Evolutionary conservation across 2,329 filamentous ascomycete species (phyloP).

Genomic region (Ceratocystis cacaofunesta): DNA sequence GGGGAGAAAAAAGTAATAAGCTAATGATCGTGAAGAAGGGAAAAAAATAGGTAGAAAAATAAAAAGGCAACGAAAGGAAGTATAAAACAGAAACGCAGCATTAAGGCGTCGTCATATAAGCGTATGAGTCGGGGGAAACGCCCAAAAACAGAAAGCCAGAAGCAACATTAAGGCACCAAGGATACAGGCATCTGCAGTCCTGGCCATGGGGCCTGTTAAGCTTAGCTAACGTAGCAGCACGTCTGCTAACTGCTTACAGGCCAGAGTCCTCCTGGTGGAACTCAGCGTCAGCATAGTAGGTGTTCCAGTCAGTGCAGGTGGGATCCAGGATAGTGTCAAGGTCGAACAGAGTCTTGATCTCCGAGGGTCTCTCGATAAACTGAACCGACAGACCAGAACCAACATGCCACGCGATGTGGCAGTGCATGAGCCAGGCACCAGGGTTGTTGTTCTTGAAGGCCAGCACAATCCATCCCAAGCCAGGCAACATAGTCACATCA

Average conservation of each 20-base stretch:
- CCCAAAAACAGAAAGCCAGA: not conserved
- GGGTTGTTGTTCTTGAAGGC: conserved; percentile 37
- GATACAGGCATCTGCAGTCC: not conserved
- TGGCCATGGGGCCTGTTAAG: not conserved
- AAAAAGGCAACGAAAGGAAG: not conserved
- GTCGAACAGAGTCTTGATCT: conserved; percentile 16
- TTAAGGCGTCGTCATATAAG: not conserved
- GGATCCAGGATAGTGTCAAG: conserved; percentile 16
- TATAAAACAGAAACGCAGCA: not conserved
- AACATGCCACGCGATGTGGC: conserved; percentile 43
- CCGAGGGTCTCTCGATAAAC: conserved; percentile 26
- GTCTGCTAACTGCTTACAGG: conserved; percentile 10
- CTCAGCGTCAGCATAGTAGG: conserved; percentile 16
- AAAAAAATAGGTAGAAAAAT: not conserved
- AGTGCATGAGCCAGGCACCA: conserved; percentile 39
- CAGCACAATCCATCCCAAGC: conserved; percentile 32
- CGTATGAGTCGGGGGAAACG: not conserved
- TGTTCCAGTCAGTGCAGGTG: conserved; percentile 16
- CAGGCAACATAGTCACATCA: conserved; percentile 35
- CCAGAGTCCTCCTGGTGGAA: conserved; percentile 19
- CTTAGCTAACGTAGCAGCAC: not conserved
- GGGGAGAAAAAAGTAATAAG: not conserved
- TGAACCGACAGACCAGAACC: conserved; percentile 38
- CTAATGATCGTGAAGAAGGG: not conserved
- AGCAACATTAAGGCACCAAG: not conserved